A percentile compares a stretch with the other conserved stretches of the same genome.
These are phyloP conservation scores for Curvularia hawaiiensis DNA, from an alignment of 2,329 filamentous ascomycete species.

Conservation along the genomic window DNA sequence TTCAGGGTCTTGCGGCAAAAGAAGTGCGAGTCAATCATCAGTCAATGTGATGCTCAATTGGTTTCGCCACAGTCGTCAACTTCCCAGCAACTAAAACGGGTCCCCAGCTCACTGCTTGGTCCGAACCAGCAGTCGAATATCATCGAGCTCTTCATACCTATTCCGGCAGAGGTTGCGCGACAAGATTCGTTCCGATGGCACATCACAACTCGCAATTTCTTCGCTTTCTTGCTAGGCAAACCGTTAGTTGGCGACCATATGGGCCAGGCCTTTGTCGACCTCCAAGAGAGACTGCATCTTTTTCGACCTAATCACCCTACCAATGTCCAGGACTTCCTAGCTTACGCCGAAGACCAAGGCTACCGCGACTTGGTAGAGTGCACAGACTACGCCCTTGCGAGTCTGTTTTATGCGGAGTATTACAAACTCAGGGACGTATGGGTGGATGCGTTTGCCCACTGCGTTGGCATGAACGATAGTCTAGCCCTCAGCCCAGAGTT, in stretches of 20 bases:
- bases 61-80: conserved; percentile 19
- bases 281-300: conserved; percentile 69
- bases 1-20: conserved; percentile 62
- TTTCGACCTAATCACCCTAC: conserved; percentile 61
- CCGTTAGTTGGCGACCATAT: conserved; percentile 72
- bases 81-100: conserved; percentile 15
- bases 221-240: conserved; percentile 70
- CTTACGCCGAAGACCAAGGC: conserved; percentile 71
- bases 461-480: conserved; percentile 74
- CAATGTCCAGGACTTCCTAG: conserved; percentile 65
- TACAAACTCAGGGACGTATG: conserved; percentile 70
- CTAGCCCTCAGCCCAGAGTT: conserved; percentile 65
- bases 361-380: conserved; percentile 71
- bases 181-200: conserved; percentile 66
- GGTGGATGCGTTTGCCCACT: conserved; percentile 76
- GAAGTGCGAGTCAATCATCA: conserved; percentile 65
- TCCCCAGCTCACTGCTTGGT: conserved; percentile 47
- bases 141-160: conserved; percentile 71
- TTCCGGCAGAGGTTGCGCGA: conserved; percentile 60
- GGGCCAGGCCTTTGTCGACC: conserved; percentile 65
- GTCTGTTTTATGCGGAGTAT: conserved; percentile 70
- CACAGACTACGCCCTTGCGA: conserved; percentile 70
- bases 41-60: conserved; percentile 49
- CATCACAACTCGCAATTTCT: conserved; percentile 73
- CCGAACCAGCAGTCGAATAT: conserved; percentile 38